Percentiles rank a stretch among this genome's conserved stretches.
Conservation (phyloP, 2,329 filamentous ascomycete genomes). For the Coniella lustricola region DNA sequence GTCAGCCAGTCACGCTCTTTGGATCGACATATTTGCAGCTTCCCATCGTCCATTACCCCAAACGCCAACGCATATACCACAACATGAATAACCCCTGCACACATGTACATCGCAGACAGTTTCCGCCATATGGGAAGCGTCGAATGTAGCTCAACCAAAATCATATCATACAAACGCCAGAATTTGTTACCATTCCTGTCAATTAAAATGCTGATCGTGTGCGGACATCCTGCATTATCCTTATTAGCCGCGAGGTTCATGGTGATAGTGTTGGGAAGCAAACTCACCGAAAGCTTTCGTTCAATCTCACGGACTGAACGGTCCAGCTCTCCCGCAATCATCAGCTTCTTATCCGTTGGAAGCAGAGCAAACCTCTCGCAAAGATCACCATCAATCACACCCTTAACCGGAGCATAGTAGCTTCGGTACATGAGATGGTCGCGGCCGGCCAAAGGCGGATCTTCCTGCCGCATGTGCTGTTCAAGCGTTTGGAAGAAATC, state of each 20-base stretch:
- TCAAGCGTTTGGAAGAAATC: conserved; percentile 97
- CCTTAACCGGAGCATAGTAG: conserved; percentile 95
- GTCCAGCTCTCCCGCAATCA: conserved; percentile 90
- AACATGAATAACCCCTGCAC: conserved; percentile 1
- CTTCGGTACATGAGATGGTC: conserved; percentile 94
- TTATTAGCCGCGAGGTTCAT: conserved; percentile 15
- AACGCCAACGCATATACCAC: conserved; percentile 7
- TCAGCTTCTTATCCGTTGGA: conserved; percentile 82
- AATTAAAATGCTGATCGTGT: conserved; percentile 52
- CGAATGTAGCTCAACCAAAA: neutral
- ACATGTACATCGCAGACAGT: conserved; percentile 8
- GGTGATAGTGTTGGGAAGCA: conserved; percentile 14
- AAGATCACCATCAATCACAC: conserved; percentile 91
- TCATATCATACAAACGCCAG: conserved; percentile 12
- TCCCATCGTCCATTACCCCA: neutral
- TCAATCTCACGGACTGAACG: conserved; percentile 89
- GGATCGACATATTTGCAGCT: neutral
- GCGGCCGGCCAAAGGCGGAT: conserved; percentile 79
- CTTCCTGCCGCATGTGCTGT: conserved; percentile 77
- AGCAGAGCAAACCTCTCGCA: conserved; percentile 86
- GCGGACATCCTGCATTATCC: conserved; percentile 41
- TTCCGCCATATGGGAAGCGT: conserved; percentile 9
- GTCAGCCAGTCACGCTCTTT: neutral
- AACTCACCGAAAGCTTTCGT: conserved; percentile 73
- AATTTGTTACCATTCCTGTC: neutral